These are phyloP conservation scores for Colletotrichum neosansevieriae DNA, from an alignment of 2,329 filamentous ascomycete genomes.

Conservation along the genomic window DNA sequence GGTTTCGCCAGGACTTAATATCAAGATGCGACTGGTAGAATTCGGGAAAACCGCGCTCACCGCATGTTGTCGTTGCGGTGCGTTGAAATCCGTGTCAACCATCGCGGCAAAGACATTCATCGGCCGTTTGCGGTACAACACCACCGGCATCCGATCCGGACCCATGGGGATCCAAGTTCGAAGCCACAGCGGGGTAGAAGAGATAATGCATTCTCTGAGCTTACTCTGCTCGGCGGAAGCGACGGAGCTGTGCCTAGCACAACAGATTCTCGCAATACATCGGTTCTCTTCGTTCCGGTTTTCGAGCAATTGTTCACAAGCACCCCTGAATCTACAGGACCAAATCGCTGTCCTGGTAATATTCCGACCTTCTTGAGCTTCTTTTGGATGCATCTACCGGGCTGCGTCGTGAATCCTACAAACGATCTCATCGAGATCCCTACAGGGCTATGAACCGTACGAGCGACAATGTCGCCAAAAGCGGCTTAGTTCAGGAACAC, in stretches of 20 bases:
- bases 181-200: not conserved
- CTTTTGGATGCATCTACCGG: not conserved
- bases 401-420: not conserved
- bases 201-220: no score
- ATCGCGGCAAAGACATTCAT: not conserved
- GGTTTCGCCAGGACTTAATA: no score
- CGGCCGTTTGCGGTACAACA: conserved; percentile 5
- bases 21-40: not conserved
- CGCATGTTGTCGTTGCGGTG: not conserved
- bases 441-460: conserved; percentile 11
- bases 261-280: not conserved
- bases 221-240: no score
- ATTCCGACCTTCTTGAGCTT: no score
- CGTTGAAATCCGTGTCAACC: not conserved
- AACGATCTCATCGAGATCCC: conserved; percentile 5
- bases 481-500: conserved; percentile 37
- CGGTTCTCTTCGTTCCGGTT: no score
- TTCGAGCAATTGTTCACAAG: not conserved
- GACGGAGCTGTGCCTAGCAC: not conserved
- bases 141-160: not conserved
- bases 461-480: conserved; percentile 3
- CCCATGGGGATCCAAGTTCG: not conserved
- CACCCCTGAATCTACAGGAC: no score
- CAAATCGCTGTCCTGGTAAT: no score
- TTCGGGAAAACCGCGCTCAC: not conserved